Evolutionary conservation across 2,329 filamentous ascomycete species (phyloP).

Genomic region (Arthrobotrys megalospora): DNA sequence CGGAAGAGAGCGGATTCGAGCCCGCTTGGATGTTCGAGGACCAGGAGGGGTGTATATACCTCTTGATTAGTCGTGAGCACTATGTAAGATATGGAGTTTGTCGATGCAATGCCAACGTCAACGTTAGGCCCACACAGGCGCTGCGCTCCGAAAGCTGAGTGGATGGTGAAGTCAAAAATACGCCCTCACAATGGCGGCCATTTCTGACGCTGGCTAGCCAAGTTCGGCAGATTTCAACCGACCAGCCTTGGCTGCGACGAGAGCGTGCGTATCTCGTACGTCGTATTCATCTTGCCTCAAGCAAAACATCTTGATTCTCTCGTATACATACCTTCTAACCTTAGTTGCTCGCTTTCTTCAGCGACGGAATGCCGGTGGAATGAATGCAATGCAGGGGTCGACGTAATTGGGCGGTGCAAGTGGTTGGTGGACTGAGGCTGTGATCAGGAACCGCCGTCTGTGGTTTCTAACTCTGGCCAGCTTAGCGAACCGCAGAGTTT

Average conservation of each 20-base stretch:
- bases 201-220: slow-evolving; percentile 14
- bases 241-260: slow-evolving; percentile 27
- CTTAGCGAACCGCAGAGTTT: slow-evolving; percentile 51
- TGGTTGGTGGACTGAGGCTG: slow-evolving; percentile 26
- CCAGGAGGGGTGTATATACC: slow-evolving; percentile 23
- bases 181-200: slow-evolving; percentile 6
- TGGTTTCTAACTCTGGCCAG: slow-evolving; percentile 20
- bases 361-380: slow-evolving; percentile 25
- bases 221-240: slow-evolving; percentile 25
- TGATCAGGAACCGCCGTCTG: slow-evolving; percentile 37
- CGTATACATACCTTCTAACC: background rate
- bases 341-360: background rate
- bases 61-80: slow-evolving; percentile 17
- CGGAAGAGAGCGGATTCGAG: slow-evolving; percentile 38
- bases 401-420: slow-evolving; percentile 54
- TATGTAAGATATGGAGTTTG: slow-evolving; percentile 16
- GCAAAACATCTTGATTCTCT: slow-evolving; percentile 31
- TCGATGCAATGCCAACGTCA: slow-evolving; percentile 1
- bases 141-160: background rate
- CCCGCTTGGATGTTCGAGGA: slow-evolving; percentile 14
- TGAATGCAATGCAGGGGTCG: slow-evolving; percentile 37
- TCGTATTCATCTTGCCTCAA: slow-evolving; percentile 6
- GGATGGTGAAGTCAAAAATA: slow-evolving; percentile 21
- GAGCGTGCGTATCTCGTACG: slow-evolving; percentile 7
- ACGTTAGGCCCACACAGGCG: background rate